A percentile compares a stretch with the other conserved stretches of the same genome.
Evolutionary conservation across 176 grass and related monocot genomes (phyloP).

Genomic region (Metroxylon sagu): DNA sequence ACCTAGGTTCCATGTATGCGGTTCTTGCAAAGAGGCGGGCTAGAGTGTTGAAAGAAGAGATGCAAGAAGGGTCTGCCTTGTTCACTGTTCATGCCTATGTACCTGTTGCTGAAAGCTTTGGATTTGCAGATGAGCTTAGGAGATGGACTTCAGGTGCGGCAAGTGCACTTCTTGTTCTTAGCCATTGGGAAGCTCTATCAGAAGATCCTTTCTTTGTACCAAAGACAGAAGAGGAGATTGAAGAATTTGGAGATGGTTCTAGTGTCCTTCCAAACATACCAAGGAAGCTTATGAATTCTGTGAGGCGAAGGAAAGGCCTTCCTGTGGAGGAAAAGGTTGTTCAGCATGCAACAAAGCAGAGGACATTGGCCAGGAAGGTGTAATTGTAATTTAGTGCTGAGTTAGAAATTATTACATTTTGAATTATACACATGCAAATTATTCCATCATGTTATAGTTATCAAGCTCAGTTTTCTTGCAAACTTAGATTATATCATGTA

Average conservation of each 20-base stretch:
- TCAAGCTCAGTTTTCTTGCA: too few relatives aligned
- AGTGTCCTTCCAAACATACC: constrained; percentile 75
- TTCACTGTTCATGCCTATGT: constrained; percentile 77
- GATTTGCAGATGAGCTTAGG: constrained; percentile 69
- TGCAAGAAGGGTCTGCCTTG: constrained; percentile 72
- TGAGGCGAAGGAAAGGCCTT: constrained; percentile 78
- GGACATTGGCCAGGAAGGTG: constrained; percentile 85
- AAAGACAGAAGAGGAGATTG: constrained; percentile 74
- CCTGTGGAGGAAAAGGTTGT: constrained; percentile 89
- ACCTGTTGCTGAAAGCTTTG: constrained; percentile 67
- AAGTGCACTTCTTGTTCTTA: constrained; percentile 69
- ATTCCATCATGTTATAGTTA: too few relatives aligned
- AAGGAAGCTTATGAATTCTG: constrained; percentile 74
- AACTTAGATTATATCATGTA: too few relatives aligned
- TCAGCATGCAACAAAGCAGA: constrained; percentile 87
- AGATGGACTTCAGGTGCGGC: constrained; percentile 54
- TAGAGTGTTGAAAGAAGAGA: constrained; percentile 73
- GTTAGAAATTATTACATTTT: too few relatives aligned
- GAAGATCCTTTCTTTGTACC: constrained; percentile 81
- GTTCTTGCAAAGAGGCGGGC: constrained; percentile 68
- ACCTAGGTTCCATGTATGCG: constrained; percentile 54
- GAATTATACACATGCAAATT: too few relatives aligned
- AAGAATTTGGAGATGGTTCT: constrained; percentile 86
- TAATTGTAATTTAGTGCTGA: constrained; percentile 17
- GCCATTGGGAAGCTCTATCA: constrained; percentile 73